Evolutionary conservation across 306 rosid genomes (phyloP).

Genomic region (Sphenostylis stenocarpa): DNA sequence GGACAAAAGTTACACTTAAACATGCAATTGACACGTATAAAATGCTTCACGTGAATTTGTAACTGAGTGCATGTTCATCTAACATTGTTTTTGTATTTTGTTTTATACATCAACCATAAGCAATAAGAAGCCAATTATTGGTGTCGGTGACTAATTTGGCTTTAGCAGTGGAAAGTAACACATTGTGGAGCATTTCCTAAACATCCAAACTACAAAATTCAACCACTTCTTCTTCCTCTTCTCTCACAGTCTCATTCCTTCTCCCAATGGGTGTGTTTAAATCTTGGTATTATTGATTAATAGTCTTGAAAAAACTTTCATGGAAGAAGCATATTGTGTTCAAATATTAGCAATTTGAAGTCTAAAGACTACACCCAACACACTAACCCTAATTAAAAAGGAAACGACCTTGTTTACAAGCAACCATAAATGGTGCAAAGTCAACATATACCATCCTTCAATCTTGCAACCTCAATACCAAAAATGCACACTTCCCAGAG

Average conservation of each 20-base stretch:
- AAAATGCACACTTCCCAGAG: not conserved
- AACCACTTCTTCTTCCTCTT: too few species aligned
- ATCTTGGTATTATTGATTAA: not conserved
- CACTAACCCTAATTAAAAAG: not conserved
- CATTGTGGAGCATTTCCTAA: not conserved
- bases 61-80: not conserved
- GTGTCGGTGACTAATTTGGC: conserved; percentile 49
- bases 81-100: not conserved
- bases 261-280: too few species aligned
- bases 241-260: too few species aligned
- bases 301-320: not conserved
- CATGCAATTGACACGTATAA: not conserved
- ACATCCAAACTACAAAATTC: conserved; percentile 7
- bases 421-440: conserved; percentile 14
- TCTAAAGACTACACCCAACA: not conserved
- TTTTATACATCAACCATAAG: not conserved
- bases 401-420: conserved; percentile 12
- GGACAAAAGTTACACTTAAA: not conserved
- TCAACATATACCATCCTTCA: conserved; percentile 14
- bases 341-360: not conserved
- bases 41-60: not conserved
- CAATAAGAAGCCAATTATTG: conserved; percentile 9
- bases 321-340: not conserved
- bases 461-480: not conserved
- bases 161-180: conserved; percentile 17